Percentiles rank a stretch among this genome's conserved stretches.
Conservation (phyloP, 2,329 filamentous ascomycete species). For the Mariannaea sp. region DNA sequence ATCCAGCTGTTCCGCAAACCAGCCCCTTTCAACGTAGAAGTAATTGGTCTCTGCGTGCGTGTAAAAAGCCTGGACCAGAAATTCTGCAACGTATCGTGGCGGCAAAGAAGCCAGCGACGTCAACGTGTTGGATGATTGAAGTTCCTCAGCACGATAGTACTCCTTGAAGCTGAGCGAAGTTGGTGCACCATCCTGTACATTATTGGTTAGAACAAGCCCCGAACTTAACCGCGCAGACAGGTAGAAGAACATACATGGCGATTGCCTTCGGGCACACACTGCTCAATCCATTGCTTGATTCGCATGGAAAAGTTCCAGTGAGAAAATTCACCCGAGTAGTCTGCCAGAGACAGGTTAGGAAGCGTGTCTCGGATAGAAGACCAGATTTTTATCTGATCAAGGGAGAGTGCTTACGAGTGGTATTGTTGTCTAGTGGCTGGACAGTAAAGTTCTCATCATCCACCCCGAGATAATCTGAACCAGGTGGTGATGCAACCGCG, state of each 20-base stretch:
- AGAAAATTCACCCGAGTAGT: conserved; percentile 58
- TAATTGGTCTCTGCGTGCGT: conserved; percentile 54
- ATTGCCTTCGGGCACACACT: conserved; percentile 40
- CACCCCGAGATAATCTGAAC: conserved; percentile 35
- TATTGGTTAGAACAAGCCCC: conserved; percentile 4
- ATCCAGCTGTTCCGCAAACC: conserved; percentile 49
- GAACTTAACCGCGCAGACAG: neutral
- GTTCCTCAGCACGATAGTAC: conserved; percentile 53
- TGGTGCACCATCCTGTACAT: conserved; percentile 34
- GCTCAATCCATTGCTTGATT: conserved; percentile 55
- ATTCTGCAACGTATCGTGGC: conserved; percentile 52
- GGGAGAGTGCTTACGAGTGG: conserved; percentile 43
- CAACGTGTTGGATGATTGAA: conserved; percentile 48
- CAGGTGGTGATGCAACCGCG: conserved; percentile 31
- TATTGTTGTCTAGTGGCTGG: conserved; percentile 48
- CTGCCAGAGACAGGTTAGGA: conserved; percentile 35
- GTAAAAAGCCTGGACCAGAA: conserved; percentile 53
- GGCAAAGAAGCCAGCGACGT: conserved; percentile 49
- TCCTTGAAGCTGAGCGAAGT: conserved; percentile 43
- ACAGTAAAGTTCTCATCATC: conserved; percentile 49
- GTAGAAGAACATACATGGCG: conserved; percentile 35
- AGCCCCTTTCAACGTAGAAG: conserved; percentile 52
- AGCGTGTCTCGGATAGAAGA: conserved; percentile 6
- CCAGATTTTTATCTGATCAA: conserved; percentile 1
- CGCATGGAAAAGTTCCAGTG: conserved; percentile 60